A percentile compares a stretch with the other conserved stretches of the same genome.
These are phyloP conservation scores for Lentinula sp. DNA, from an alignment of 768 basidiomycete species.

Conservation along the genomic window DNA sequence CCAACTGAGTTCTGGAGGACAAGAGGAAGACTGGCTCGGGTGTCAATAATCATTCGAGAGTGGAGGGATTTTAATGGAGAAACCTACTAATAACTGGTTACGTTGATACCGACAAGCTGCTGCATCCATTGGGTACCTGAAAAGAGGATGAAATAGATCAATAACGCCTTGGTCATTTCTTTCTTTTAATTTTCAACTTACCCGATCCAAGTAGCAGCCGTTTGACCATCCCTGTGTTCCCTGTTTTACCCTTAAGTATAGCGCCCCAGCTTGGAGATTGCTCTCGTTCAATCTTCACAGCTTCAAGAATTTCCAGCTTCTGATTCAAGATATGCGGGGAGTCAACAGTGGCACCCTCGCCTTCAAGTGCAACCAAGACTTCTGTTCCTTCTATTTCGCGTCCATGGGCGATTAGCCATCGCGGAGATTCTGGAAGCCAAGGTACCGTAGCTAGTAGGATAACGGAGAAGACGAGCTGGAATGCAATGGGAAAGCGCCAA, in stretches of 20 bases:
- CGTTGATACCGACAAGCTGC: slow-evolving; percentile 44
- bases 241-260: slow-evolving; percentile 32
- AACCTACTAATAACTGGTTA: slow-evolving; percentile 44
- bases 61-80: not conserved
- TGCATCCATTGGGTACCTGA: slow-evolving; percentile 48
- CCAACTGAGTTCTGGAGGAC: slow-evolving; percentile 47
- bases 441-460: slow-evolving; percentile 38
- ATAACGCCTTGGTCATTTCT: not conserved
- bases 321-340: slow-evolving; percentile 33
- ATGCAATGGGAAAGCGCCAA: slow-evolving; percentile 47
- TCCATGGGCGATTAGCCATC: slow-evolving; percentile 45
- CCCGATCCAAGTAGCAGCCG: slow-evolving; percentile 37
- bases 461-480: slow-evolving; percentile 41
- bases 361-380: slow-evolving; percentile 38
- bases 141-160: not conserved
- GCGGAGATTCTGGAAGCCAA: slow-evolving; percentile 43
- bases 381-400: slow-evolving; percentile 31
- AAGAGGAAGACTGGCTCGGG: slow-evolving; percentile 30
- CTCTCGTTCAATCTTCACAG: slow-evolving; percentile 36
- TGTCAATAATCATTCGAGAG: not conserved
- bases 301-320: slow-evolving; percentile 35
- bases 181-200: slow-evolving; percentile 9
- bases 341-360: slow-evolving; percentile 23
- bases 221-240: slow-evolving; percentile 39
- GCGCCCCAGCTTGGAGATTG: slow-evolving; percentile 33